Conservation (phyloP, 257 asterid genomes). For the Fraxinus anomala region DNA sequence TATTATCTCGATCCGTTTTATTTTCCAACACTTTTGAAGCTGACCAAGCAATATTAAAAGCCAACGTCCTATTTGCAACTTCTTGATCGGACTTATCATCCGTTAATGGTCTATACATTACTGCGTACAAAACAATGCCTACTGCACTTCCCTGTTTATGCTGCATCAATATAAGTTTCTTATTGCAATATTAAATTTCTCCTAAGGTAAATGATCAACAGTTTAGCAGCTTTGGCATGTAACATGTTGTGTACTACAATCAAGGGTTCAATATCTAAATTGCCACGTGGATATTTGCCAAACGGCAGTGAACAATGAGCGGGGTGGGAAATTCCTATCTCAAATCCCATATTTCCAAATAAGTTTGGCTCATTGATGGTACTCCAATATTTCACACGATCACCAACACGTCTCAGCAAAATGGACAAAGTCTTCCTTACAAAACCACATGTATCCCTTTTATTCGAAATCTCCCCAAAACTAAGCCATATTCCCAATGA, state of each 20-base stretch:
- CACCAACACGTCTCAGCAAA: slow-evolving; percentile 64
- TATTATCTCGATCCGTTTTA: too few species aligned
- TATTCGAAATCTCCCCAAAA: not conserved
- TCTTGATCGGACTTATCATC: slow-evolving; percentile 48
- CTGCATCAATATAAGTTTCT: slow-evolving; percentile 33
- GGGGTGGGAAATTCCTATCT: slow-evolving; percentile 51
- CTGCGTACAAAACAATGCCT: slow-evolving; percentile 45
- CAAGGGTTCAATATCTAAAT: slow-evolving; percentile 70
- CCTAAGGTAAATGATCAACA: slow-evolving; percentile 22
- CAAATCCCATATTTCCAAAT: slow-evolving; percentile 40
- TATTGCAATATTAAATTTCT: not conserved
- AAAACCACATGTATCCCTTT: not conserved
- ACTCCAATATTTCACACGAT: slow-evolving; percentile 65
- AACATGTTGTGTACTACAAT: slow-evolving; percentile 58
- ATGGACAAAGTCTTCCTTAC: slow-evolving; percentile 60
- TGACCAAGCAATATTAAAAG: slow-evolving; percentile 72
- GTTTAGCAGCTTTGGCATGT: slow-evolving; percentile 68
- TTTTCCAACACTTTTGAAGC: slow-evolving; percentile 21
- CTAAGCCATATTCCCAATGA: not conserved
- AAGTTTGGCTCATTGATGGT: slow-evolving; percentile 70
- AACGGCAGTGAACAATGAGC: slow-evolving; percentile 72
- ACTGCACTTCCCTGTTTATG: slow-evolving; percentile 47
- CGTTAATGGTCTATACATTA: slow-evolving; percentile 57
- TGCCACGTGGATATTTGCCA: slow-evolving; percentile 63
- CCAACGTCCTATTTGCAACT: slow-evolving; percentile 64